Percentiles rank a stretch among this genome's conserved stretches.
Conservation (phyloP, 148 eudicot species). For the Euryodendron excelsum region DNA sequence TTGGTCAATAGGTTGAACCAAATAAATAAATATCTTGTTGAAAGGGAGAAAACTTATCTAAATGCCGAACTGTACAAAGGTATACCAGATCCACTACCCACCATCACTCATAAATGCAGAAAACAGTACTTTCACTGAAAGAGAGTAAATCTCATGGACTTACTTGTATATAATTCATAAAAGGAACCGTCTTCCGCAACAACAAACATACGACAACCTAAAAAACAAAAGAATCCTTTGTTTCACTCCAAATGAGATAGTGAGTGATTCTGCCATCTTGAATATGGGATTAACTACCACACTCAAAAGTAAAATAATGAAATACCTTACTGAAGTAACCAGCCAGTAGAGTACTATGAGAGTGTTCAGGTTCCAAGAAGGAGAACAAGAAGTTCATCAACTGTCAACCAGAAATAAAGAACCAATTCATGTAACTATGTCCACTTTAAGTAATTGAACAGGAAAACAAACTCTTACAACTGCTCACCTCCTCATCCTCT, state of each 20-base stretch:
- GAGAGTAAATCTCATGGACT: constrained; percentile 24
- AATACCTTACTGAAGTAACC: constrained; percentile 97
- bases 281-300: too few species aligned
- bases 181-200: constrained; percentile 78
- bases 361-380: constrained; percentile 66
- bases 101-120: not conserved
- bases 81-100: not conserved
- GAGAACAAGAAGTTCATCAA: constrained; percentile 81
- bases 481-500: constrained; percentile 86
- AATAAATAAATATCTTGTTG: not conserved
- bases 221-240: not conserved
- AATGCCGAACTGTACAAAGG: not conserved
- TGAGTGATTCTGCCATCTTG: not conserved
- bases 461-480: constrained; percentile 9
- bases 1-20: constrained; percentile 4
- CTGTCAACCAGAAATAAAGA: constrained; percentile 37
- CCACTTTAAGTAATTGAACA: not conserved
- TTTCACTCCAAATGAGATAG: not conserved
- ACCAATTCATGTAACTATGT: constrained; percentile 1
- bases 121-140: not conserved
- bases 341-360: constrained; percentile 77
- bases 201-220: constrained; percentile 87
- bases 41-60: not conserved
- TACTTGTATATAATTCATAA: constrained; percentile 83
- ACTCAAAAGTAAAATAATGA: not conserved